A percentile compares a stretch with the other conserved stretches of the same genome.
These are phyloP conservation scores for Penicillium brevicompactum DNA, from an alignment of 2,329 filamentous ascomycete genomes.

Conservation along the genomic window DNA sequence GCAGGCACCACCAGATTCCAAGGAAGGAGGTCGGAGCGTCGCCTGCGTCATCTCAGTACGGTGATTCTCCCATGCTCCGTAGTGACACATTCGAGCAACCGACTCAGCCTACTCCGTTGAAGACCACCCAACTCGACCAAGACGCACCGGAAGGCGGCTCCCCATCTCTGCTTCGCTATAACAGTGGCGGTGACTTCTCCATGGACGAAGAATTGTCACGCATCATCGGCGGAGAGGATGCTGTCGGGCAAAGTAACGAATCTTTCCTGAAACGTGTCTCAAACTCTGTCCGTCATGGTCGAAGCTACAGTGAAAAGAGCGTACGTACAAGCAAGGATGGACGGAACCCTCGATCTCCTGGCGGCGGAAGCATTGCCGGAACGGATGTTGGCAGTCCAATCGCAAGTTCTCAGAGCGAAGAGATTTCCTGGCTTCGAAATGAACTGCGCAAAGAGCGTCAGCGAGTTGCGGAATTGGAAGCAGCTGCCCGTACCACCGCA, in stretches of 20 bases:
- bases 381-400: constrained; percentile 74
- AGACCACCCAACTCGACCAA: constrained; percentile 42
- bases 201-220: constrained; percentile 95
- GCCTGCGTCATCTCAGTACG: constrained; percentile 34
- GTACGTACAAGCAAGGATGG: constrained; percentile 62
- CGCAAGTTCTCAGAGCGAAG: constrained; percentile 62
- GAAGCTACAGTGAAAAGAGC: constrained; percentile 75
- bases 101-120: constrained; percentile 46
- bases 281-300: constrained; percentile 89
- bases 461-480: constrained; percentile 76
- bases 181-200: constrained; percentile 81
- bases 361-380: constrained; percentile 50
- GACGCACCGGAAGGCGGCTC: constrained; percentile 52
- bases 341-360: constrained; percentile 71
- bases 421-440: constrained; percentile 65
- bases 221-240: constrained; percentile 76
- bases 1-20: constrained; percentile 55
- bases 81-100: constrained; percentile 22
- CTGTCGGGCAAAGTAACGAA: constrained; percentile 56
- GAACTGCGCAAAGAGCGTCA: constrained; percentile 83
- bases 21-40: constrained; percentile 63
- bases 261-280: constrained; percentile 87
- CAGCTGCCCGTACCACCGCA: constrained; percentile 58
- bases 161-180: constrained; percentile 71
- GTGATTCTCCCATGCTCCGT: constrained; percentile 44